Percentiles rank a stretch among this genome's conserved stretches.
These are phyloP conservation scores for Gyromitra esculenta DNA, from an alignment of 2,329 filamentous ascomycete genomes.

Conservation along the genomic window DNA sequence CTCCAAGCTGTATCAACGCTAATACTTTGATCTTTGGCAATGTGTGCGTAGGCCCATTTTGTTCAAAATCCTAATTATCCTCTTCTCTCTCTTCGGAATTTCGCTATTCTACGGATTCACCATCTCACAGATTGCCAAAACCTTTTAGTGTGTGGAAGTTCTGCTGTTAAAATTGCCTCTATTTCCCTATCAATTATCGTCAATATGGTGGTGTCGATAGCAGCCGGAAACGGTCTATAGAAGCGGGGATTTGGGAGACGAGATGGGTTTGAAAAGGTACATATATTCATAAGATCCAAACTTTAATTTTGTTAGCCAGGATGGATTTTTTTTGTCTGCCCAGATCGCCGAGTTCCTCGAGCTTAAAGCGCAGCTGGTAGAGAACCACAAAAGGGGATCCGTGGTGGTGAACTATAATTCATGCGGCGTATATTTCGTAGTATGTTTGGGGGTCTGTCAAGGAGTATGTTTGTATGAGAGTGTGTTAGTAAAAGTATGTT, in stretches of 20 bases:
- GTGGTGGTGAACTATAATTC: too few species aligned
- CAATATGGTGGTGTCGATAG: neutral
- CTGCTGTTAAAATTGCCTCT: neutral
- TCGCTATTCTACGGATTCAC: too few species aligned
- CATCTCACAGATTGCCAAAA: too few species aligned
- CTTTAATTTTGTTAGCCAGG: too few species aligned
- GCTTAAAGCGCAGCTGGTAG: neutral
- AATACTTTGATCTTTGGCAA: neutral
- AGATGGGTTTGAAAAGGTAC: slow-evolving; percentile 2
- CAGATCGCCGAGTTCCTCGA: neutral
- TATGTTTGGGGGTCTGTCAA: too few species aligned
- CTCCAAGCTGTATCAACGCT: neutral
- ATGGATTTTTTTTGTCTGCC: neutral
- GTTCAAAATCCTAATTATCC: neutral
- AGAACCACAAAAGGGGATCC: neutral
- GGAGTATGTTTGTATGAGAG: too few species aligned
- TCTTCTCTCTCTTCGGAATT: too few species aligned
- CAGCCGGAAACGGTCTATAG: neutral
- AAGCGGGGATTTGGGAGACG: neutral
- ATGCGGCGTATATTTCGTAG: too few species aligned
- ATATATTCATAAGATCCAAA: too few species aligned
- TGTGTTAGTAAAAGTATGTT: too few species aligned
- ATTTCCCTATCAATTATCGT: neutral
- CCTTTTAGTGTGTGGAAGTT: too few species aligned
- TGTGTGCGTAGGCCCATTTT: neutral